Evolutionary conservation across 176 grass and related monocot genomes (phyloP), one percentile per base, ranked within the genome.

Genomic region (Oryza punctata): DNA sequence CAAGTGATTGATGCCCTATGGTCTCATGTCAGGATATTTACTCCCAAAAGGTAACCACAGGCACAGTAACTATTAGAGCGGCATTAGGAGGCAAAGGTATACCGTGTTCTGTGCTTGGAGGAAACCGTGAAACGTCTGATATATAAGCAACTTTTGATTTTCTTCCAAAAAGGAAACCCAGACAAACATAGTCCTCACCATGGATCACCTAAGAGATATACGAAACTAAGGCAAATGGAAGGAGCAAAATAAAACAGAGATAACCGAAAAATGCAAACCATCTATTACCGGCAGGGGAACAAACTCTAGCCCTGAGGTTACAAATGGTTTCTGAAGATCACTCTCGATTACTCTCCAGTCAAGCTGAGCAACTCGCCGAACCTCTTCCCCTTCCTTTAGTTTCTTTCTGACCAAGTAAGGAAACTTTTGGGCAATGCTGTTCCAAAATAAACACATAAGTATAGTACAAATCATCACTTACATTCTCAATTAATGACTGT

Each of bases 111-210:
- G 96, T 99, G 80, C 74, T 87, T 75, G 85, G 35, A 77, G 88
- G 93, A 90, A 99, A 99, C 50, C 93, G 89, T 59, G 96, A 99
- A 92, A 96, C 85, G 87, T 99, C 96, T 19, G 96, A 99, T 80
- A 99, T 90, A 85, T 99, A 99, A 71, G 96, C 96, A 90, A 99
- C 74, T 84, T 89, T 94, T 49, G 96, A 96, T 78, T 99, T 94
- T 78, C 65, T 82, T 37, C 96, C 96, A 2, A 99, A 98, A 75
- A 95, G 83, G 80, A 99, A 99, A 79, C 93, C 96, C 80, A 99
- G 66, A 83, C 83, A 98, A 75, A 96, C 59, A 37, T 96, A 99
- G 75, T 99, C 93, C 88, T 99, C 91, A 64, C 96, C 93, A 82
- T 99, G 96, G 67, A 99, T 96, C 64, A 99, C 96, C 96, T 95